Percentiles rank a stretch among this genome's conserved stretches.
These are phyloP conservation scores for Fusarium phyllophilum DNA, from an alignment of 2,329 filamentous ascomycete genomes.

Conservation along the genomic window DNA sequence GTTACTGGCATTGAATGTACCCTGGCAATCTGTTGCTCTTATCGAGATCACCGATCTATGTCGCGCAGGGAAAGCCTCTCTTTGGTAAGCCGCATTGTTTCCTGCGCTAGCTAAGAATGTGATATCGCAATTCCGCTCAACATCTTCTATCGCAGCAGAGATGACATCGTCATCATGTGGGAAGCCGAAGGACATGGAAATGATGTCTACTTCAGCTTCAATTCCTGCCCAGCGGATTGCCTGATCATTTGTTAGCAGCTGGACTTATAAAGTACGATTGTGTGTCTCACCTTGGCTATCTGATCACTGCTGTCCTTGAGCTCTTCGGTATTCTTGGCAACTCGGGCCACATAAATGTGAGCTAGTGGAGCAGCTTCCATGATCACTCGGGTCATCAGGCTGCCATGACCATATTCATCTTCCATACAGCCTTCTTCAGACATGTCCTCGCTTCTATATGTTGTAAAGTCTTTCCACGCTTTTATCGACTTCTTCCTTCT, in stretches of 20 bases:
- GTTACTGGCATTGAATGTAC: rapidly evolving
- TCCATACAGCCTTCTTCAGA: rapidly evolving
- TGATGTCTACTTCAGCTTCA: rapidly evolving
- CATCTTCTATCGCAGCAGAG: not conserved
- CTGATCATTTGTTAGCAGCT: not conserved
- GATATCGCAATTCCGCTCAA: rapidly evolving
- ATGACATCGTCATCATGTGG: rapidly evolving
- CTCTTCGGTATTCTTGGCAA: rapidly evolving
- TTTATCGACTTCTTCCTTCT: rapidly evolving
- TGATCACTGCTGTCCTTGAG: not conserved
- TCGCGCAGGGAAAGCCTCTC: not conserved
- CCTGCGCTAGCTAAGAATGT: not conserved
- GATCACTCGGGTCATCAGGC: not conserved
- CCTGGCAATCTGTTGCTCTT: not conserved
- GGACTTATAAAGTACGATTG: rapidly evolving
- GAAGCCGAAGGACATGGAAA: not conserved
- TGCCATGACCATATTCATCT: not conserved
- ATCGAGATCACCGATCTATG: not conserved
- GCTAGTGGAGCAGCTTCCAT: not conserved
- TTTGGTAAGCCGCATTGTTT: not conserved
- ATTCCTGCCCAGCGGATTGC: rapidly evolving
- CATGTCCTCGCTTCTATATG: rapidly evolving
- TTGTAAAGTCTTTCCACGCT: not conserved
- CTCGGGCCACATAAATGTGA: not conserved
- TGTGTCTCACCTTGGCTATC: not conserved